Evolutionary conservation across 2,329 filamentous ascomycete genomes (phyloP).

Genomic region (Stemphylium lycopersici): DNA sequence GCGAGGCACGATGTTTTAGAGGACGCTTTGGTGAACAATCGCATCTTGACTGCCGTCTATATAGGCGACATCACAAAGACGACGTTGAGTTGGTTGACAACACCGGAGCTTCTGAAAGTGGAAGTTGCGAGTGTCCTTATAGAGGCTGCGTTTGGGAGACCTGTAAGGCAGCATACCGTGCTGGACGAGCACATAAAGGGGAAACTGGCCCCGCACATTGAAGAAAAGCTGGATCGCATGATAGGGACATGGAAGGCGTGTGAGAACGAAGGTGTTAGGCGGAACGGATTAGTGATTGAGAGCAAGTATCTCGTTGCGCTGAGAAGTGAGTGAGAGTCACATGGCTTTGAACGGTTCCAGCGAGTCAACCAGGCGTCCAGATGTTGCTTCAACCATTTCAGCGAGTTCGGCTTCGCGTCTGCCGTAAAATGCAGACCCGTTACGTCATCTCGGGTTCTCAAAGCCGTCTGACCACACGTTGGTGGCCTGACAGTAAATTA

Average conservation of each 20-base stretch:
- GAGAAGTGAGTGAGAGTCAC: not conserved
- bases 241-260: slow-evolving; percentile 25
- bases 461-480: no score
- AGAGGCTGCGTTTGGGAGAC: not conserved
- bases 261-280: slow-evolving; percentile 37
- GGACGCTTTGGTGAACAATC: slow-evolving; percentile 15
- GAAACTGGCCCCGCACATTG: slow-evolving; percentile 12
- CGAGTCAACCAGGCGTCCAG: no score
- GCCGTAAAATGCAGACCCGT: no score
- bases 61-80: slow-evolving; percentile 34
- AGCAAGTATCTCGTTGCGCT: not conserved
- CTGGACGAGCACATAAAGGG: slow-evolving; percentile 1
- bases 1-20: slow-evolving; percentile 6
- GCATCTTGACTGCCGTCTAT: slow-evolving; percentile 19
- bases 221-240: slow-evolving; percentile 14
- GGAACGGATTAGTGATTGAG: slow-evolving; percentile 13
- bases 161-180: not conserved
- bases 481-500: no score
- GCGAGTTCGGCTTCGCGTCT: no score
- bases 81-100: slow-evolving; percentile 28
- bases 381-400: no score
- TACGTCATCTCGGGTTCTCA: no score
- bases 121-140: slow-evolving; percentile 33
- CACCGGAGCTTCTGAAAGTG: slow-evolving; percentile 29
- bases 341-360: not conserved